Conservation (phyloP, 1,284 basidiomycete species). For the Porogramme epimiltina region DNA sequence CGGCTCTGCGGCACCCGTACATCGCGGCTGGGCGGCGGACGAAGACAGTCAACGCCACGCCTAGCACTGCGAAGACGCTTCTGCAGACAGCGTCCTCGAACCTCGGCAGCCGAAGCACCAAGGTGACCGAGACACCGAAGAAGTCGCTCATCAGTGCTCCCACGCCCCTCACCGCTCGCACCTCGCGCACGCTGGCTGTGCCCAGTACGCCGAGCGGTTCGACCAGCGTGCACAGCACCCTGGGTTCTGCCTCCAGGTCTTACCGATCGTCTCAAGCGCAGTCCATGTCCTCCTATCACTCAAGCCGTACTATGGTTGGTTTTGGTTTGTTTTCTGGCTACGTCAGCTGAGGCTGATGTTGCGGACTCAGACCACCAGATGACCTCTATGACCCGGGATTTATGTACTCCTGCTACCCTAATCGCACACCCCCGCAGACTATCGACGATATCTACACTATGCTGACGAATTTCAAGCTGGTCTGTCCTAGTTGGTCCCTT, state of each 20-base stretch:
- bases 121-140: constrained; percentile 76
- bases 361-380: constrained; percentile 27
- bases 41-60: constrained; percentile 45
- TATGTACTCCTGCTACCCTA: constrained; percentile 26
- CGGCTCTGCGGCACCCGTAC: constrained; percentile 92
- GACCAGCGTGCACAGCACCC: constrained; percentile 32
- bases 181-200: constrained; percentile 54
- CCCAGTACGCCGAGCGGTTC: constrained; percentile 62
- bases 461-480: constrained; percentile 31
- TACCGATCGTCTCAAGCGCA: constrained; percentile 44
- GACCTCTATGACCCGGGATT: constrained; percentile 22
- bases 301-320: constrained; percentile 44
- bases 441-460: constrained; percentile 27
- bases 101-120: constrained; percentile 43
- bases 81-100: constrained; percentile 45
- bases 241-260: constrained; percentile 40
- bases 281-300: constrained; percentile 41
- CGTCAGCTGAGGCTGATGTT: too few relatives aligned
- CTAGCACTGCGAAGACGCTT: constrained; percentile 50
- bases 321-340: neutral
- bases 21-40: constrained; percentile 64
- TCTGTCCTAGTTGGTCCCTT: constrained; percentile 29
- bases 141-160: constrained; percentile 85
- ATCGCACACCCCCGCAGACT: constrained; percentile 21
- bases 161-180: constrained; percentile 77